These are phyloP conservation scores for Pleurotus platypus DNA, from an alignment of 768 basidiomycete genomes.

Conservation along the genomic window DNA sequence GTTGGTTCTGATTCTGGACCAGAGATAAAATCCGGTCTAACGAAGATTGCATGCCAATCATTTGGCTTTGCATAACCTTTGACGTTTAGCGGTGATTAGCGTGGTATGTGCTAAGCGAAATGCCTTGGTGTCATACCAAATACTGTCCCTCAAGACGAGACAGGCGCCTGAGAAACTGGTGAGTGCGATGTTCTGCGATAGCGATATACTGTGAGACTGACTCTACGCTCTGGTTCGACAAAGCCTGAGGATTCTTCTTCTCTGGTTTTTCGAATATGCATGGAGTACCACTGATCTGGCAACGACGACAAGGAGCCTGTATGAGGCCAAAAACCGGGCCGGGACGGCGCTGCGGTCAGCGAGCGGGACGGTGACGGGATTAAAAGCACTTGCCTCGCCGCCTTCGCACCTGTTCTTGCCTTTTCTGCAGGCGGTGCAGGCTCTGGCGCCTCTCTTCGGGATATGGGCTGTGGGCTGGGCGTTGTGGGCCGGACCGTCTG, in stretches of 20 bases:
- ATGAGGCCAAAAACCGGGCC: constrained; percentile 66
- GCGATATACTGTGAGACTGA: constrained; percentile 32
- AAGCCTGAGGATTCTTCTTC: constrained; percentile 66
- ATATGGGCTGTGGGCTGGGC: constrained; percentile 53
- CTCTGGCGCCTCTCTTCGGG: constrained; percentile 85
- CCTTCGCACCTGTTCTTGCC: constrained; percentile 94
- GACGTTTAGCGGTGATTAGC: background rate
- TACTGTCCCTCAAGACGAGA: constrained; percentile 86
- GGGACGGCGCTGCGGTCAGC: constrained; percentile 65
- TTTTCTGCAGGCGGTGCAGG: constrained; percentile 85
- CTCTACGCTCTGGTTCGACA: constrained; percentile 71
- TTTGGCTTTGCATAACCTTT: constrained; percentile 89
- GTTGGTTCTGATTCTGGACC: constrained; percentile 43
- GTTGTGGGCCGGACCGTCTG: constrained; percentile 25
- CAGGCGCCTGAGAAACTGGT: constrained; percentile 53
- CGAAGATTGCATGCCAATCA: constrained; percentile 92
- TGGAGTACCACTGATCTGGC: constrained; percentile 74
- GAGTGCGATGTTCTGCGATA: constrained; percentile 11
- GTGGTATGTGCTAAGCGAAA: background rate
- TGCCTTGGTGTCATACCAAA: constrained; percentile 43
- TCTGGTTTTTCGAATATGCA: constrained; percentile 92
- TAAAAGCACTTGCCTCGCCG: constrained; percentile 54
- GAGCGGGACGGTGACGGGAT: constrained; percentile 35
- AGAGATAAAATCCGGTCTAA: constrained; percentile 77
- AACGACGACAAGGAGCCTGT: constrained; percentile 88